Conservation (phyloP, 2,329 filamentous ascomycete species). For the Verticillium longisporum region DNA sequence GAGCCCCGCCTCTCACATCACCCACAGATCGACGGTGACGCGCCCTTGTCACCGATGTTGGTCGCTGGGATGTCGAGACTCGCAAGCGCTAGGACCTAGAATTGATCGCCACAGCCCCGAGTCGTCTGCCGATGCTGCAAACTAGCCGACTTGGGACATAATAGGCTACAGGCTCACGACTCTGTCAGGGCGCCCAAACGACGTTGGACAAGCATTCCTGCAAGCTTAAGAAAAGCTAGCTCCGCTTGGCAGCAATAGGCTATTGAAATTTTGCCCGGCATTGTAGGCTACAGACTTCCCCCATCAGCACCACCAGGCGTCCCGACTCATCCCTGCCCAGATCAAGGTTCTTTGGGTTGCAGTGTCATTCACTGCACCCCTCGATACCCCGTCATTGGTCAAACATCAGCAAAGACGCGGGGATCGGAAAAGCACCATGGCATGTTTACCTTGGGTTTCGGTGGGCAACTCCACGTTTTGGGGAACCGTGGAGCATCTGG, state of each 20-base stretch:
- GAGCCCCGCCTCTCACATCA: no score
- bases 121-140: not conserved
- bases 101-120: no score
- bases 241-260: not conserved
- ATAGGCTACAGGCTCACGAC: not conserved
- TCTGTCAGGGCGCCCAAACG: no score
- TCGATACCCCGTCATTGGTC: not conserved
- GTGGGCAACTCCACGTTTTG: not conserved
- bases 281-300: not conserved
- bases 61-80: not conserved
- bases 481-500: conserved; percentile 1
- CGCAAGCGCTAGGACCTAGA: not conserved
- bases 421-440: not conserved
- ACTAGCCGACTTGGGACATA: not conserved
- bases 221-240: not conserved
- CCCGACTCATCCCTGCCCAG: not conserved
- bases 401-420: not conserved
- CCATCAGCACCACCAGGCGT: not conserved
- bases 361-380: not conserved
- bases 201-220: no score
- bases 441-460: not conserved
- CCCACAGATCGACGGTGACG: no score
- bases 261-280: not conserved
- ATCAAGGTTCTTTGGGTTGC: not conserved
- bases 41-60: not conserved